Percentiles rank a stretch among this genome's conserved stretches.
These are phyloP conservation scores for Parascedosporium putredinis DNA, from an alignment of 2,329 filamentous ascomycete species.

Conservation along the genomic window DNA sequence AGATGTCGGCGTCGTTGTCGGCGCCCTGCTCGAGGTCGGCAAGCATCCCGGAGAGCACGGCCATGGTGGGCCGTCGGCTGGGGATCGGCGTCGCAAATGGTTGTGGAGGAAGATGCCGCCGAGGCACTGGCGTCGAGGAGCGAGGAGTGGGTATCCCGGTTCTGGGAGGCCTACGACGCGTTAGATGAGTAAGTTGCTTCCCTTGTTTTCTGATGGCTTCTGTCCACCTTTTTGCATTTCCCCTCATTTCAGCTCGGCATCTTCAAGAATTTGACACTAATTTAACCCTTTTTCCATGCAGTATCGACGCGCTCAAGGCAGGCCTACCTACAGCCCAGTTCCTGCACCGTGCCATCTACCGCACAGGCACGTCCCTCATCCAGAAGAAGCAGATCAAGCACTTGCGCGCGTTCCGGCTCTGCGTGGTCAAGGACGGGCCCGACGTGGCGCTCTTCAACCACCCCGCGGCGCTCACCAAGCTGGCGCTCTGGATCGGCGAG, in stretches of 20 bases:
- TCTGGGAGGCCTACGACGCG: slow-evolving; percentile 65
- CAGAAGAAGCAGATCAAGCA: slow-evolving; percentile 92
- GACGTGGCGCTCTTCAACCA: slow-evolving; percentile 89
- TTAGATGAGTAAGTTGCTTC: slow-evolving; percentile 49
- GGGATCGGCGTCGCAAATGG: slow-evolving; percentile 10
- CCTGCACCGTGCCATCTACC: slow-evolving; percentile 83
- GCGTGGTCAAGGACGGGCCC: slow-evolving; percentile 87
- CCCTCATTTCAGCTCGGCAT: no score
- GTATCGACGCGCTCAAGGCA: slow-evolving; percentile 64
- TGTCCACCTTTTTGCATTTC: slow-evolving; percentile 38
- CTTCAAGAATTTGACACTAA: no score
- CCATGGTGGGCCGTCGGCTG: slow-evolving; percentile 9
- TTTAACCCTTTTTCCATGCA: slow-evolving; percentile 37
- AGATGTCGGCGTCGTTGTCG: slow-evolving; percentile 87
- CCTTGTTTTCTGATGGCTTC: slow-evolving; percentile 19
- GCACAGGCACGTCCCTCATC: slow-evolving; percentile 81
- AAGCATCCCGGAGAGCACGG: slow-evolving; percentile 30
- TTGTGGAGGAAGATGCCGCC: slow-evolving; percentile 32
- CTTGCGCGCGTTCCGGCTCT: slow-evolving; percentile 85
- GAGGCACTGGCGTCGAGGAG: slow-evolving; percentile 40
- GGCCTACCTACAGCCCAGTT: slow-evolving; percentile 78
- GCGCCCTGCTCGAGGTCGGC: slow-evolving; percentile 86
- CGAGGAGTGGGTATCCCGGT: slow-evolving; percentile 56
- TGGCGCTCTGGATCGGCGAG: slow-evolving; percentile 89
- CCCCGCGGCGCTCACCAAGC: slow-evolving; percentile 82